Percentiles rank a stretch among this genome's conserved stretches.
phyloP scores from a whole-genome alignment of 345 rosid genomes.

The Firmiana major region DNA sequence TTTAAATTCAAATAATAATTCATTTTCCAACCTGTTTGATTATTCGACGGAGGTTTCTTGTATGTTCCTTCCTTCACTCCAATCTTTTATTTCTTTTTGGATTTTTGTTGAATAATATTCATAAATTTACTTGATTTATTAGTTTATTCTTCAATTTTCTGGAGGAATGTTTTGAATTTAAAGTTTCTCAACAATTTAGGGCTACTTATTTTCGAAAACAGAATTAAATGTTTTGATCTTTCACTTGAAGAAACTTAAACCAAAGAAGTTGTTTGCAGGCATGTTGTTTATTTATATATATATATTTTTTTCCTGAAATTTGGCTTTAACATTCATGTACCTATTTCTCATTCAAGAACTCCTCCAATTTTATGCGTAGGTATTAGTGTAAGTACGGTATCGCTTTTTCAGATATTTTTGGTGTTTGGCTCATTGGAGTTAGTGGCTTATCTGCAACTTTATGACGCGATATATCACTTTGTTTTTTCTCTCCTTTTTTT shows the following conservation, averaged over 20 bases:
- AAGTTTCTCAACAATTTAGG: background rate
- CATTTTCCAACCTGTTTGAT: background rate
- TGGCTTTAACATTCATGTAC: background rate
- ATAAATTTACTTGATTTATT: background rate
- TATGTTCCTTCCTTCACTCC: background rate
- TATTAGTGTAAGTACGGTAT: background rate
- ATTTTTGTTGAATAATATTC: background rate
- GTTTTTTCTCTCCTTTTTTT: too few relatives aligned
- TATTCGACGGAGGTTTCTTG: background rate
- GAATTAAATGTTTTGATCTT: background rate
- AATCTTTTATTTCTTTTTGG: background rate
- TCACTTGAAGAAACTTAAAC: background rate
- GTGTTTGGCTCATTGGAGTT: background rate
- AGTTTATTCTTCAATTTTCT: background rate
- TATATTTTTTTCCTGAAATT: background rate
- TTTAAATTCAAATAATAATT: background rate
- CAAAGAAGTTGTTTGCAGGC: background rate
- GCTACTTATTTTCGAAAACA: background rate
- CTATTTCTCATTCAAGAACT: background rate
- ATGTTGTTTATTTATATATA: background rate
- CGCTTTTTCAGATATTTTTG: background rate
- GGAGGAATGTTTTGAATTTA: background rate
- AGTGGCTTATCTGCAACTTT: background rate
- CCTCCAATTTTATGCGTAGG: background rate
- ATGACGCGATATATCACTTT: background rate